Evolutionary conservation across 352 stramenopile species (phyloP).

Genomic region (Globisporangium alternatum): DNA sequence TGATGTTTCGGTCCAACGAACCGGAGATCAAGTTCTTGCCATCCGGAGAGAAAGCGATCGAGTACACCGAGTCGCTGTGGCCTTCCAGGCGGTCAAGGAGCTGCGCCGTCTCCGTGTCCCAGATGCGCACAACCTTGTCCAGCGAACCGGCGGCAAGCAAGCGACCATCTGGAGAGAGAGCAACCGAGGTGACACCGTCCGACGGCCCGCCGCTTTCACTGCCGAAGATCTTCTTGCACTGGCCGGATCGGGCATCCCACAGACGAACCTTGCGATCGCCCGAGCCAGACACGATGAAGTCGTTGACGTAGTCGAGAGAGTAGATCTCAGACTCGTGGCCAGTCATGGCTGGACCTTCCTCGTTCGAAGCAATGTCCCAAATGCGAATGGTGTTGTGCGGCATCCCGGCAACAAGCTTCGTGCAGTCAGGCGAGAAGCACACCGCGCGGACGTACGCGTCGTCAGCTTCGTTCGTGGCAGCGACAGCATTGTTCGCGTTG

Average conservation of each 20-base stretch:
- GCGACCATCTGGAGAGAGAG: constrained; percentile 72
- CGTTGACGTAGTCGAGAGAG: constrained; percentile 82
- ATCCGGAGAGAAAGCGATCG: constrained; percentile 84
- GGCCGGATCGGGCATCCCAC: constrained; percentile 76
- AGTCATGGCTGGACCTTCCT: constrained; percentile 78
- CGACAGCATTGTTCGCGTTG: constrained; percentile 27
- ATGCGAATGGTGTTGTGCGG: constrained; percentile 86
- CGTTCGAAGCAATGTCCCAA: constrained; percentile 85
- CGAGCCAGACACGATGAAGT: constrained; percentile 85
- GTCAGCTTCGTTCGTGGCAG: constrained; percentile 61
- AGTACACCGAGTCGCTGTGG: constrained; percentile 87
- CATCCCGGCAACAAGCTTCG: constrained; percentile 86
- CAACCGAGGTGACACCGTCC: constrained; percentile 81
- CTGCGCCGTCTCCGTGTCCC: constrained; percentile 80
- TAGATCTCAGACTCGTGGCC: constrained; percentile 88
- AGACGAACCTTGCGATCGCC: constrained; percentile 81
- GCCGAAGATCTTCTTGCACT: constrained; percentile 85
- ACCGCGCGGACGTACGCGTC: constrained; percentile 83
- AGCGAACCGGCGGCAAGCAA: constrained; percentile 75
- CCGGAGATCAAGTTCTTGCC: constrained; percentile 87
- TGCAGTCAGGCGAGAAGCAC: constrained; percentile 82
- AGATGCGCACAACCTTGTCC: constrained; percentile 86
- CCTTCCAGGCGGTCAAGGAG: constrained; percentile 78
- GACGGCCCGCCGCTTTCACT: constrained; percentile 76
- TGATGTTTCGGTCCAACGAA: constrained; percentile 83